phyloP scores from a whole-genome alignment of 225 moss, liverwort and hornwort species.

The Climacium dendroides region DNA sequence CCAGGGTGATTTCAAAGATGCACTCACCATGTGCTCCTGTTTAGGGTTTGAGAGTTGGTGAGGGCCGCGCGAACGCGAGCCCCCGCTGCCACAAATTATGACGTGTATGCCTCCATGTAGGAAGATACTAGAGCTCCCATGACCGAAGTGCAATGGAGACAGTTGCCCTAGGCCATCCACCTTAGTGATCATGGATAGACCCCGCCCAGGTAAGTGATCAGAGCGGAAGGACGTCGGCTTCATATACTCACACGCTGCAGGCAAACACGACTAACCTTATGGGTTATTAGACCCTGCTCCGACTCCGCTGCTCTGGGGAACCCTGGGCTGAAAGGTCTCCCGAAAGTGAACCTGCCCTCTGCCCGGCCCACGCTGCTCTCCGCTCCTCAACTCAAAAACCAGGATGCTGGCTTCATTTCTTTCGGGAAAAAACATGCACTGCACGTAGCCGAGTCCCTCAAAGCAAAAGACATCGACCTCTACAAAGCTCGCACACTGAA shows the following conservation, averaged over 20 bases:
- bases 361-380: background rate
- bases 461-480: too few species aligned
- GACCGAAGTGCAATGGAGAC: constrained; percentile 7
- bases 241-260: background rate
- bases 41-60: background rate
- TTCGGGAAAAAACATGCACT: background rate
- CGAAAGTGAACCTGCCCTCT: background rate
- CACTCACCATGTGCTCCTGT: background rate
- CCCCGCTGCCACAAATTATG: constrained; percentile 62
- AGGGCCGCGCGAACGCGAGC: constrained; percentile 62
- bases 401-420: background rate
- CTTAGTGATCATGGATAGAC: constrained; percentile 2
- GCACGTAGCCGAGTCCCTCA: too few species aligned
- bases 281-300: background rate
- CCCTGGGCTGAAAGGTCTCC: background rate
- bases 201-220: constrained; percentile 18
- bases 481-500: too few species aligned
- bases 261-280: background rate
- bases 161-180: constrained; percentile 20
- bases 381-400: background rate
- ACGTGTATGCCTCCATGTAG: constrained; percentile 54
- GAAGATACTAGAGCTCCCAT: constrained; percentile 48
- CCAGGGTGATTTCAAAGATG: too few species aligned
- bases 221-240: accelerated
- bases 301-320: background rate